These are phyloP conservation scores for Ophiosphaerella herpotricha DNA, from an alignment of 2,329 filamentous ascomycete genomes.

Conservation along the genomic window DNA sequence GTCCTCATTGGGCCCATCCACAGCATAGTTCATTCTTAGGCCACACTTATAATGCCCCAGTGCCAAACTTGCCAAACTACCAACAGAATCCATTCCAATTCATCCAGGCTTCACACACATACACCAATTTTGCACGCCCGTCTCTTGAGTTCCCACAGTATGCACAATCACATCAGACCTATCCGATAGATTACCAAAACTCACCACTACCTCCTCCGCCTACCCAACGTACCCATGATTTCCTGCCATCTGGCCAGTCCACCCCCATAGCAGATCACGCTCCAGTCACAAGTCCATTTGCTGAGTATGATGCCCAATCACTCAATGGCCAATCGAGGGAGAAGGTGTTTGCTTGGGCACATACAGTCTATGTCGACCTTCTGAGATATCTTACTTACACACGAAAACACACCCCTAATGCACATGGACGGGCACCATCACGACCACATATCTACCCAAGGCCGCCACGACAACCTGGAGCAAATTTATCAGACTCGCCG, in stretches of 20 bases:
- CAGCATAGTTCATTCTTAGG: constrained; percentile 34
- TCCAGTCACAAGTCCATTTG: constrained; percentile 20
- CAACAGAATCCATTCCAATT: constrained; percentile 31
- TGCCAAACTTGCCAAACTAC: constrained; percentile 32
- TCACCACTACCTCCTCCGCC: constrained; percentile 21
- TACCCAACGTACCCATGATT: constrained; percentile 31
- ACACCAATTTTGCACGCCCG: constrained; percentile 25
- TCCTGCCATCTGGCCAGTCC: constrained; percentile 36
- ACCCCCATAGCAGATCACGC: constrained; percentile 32
- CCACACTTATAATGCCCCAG: constrained; percentile 31
- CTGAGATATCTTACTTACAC: constrained; percentile 55
- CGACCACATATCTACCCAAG: constrained; percentile 66
- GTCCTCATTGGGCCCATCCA: constrained; percentile 37
- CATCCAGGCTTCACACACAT: constrained; percentile 29
- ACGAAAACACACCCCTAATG: constrained; percentile 47
- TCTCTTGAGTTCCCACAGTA: constrained; percentile 33
- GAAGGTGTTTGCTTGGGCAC: constrained; percentile 52
- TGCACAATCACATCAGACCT: constrained; percentile 28
- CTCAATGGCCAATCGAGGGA: constrained; percentile 51
- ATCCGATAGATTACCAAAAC: constrained; percentile 34
- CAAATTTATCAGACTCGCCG: constrained; percentile 52
- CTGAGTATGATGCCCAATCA: constrained; percentile 49
- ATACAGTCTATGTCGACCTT: constrained; percentile 55
- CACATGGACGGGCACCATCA: constrained; percentile 49
- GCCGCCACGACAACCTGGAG: constrained; percentile 61